Conservation (phyloP, 2,329 filamentous ascomycete species). For the Fusarium goolgardi region DNA sequence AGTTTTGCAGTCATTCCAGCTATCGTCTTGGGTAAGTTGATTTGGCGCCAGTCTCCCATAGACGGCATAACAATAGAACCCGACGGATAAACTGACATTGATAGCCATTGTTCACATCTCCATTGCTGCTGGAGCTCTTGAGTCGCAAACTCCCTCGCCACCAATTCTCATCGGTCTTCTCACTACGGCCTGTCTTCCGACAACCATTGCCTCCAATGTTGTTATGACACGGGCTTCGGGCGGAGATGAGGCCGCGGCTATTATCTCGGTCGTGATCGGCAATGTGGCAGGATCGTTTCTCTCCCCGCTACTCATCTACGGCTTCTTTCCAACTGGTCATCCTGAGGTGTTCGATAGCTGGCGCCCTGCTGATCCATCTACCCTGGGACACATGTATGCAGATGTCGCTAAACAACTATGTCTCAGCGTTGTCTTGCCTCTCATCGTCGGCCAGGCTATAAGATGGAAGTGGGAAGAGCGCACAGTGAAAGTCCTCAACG, state of each 20-base stretch:
- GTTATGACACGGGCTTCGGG: slow-evolving; percentile 78
- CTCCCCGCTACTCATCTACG: slow-evolving; percentile 71
- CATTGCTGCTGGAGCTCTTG: slow-evolving; percentile 59
- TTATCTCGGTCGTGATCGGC: slow-evolving; percentile 76
- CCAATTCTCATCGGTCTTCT: slow-evolving; percentile 76
- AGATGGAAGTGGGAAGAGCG: slow-evolving; percentile 62
- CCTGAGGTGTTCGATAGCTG: slow-evolving; percentile 66
- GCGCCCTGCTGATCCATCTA: slow-evolving; percentile 63
- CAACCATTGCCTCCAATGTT: slow-evolving; percentile 78
- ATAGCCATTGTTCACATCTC: slow-evolving; percentile 60
- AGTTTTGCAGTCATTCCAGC: slow-evolving; percentile 75
- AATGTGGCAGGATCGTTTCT: slow-evolving; percentile 77
- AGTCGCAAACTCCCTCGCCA: slow-evolving; percentile 69
- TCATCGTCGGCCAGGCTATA: slow-evolving; percentile 70
- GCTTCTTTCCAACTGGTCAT: slow-evolving; percentile 63
- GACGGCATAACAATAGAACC: background rate
- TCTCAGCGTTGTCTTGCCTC: slow-evolving; percentile 72
- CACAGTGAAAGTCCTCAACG: slow-evolving; percentile 65
- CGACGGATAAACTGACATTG: slow-evolving; percentile 24
- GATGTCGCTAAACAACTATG: slow-evolving; percentile 76
- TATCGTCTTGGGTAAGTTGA: slow-evolving; percentile 64
- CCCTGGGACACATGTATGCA: slow-evolving; percentile 71
- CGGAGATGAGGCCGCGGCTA: slow-evolving; percentile 72
- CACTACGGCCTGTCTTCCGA: slow-evolving; percentile 74
- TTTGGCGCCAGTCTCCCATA: background rate